Percentiles rank a stretch among this genome's conserved stretches.
Conservation (phyloP, 805 yeast species). For the Wickerhamiella sergipiensis region DNA sequence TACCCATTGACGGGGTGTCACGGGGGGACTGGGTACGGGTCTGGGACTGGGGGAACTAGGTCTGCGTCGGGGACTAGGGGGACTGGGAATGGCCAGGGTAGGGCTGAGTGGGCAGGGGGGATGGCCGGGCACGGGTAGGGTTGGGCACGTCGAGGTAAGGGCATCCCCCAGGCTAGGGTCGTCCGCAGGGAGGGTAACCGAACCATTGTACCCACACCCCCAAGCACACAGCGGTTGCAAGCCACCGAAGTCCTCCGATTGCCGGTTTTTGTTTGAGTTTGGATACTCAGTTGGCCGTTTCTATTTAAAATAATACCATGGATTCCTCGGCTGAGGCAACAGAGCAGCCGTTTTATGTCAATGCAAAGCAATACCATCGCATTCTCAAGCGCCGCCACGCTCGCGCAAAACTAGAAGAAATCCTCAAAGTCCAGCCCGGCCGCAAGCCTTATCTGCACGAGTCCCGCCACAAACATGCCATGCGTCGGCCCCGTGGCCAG, state of each 20-base stretch:
- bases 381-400: constrained; percentile 88
- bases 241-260: not conserved
- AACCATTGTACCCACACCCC: not conserved
- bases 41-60: no score
- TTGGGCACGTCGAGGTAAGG: no score
- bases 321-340: constrained; percentile 12
- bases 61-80: no score
- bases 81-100: no score
- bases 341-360: constrained; percentile 93
- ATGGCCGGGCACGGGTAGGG: no score
- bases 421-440: constrained; percentile 72
- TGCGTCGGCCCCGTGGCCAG: constrained; percentile 98
- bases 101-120: no score
- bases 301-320: constrained; percentile 2
- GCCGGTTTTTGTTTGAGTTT: not conserved
- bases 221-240: not conserved
- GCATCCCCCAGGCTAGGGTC: not conserved
- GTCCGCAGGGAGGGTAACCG: not conserved
- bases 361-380: constrained; percentile 94
- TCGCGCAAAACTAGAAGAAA: constrained; percentile 83
- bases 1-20: no score
- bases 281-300: not conserved
- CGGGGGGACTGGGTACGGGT: no score
- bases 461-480: constrained; percentile 95
- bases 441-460: constrained; percentile 92